phyloP scores from a whole-genome alignment of 495 filamentous ascomycete species.

The Daldinia caldariorum region DNA sequence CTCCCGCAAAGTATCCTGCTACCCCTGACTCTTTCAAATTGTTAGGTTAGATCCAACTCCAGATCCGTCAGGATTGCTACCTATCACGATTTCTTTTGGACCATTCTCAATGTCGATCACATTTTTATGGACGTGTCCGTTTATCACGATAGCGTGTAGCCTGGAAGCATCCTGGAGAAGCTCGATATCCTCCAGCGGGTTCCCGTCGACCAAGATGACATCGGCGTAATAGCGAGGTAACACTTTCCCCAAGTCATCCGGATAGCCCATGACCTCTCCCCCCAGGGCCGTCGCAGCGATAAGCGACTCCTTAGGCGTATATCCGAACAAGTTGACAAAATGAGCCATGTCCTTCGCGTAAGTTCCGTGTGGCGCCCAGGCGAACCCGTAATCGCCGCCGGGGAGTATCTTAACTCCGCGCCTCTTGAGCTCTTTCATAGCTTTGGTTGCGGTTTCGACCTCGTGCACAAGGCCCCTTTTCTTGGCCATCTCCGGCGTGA shows the following conservation, averaged over 20 bases:
- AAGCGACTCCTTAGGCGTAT: not conserved
- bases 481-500: constrained; percentile 1
- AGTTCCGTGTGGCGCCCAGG: constrained; percentile 22
- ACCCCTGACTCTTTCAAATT: not conserved
- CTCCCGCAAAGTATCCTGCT: not conserved
- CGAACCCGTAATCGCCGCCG: constrained; percentile 19
- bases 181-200: constrained; percentile 17
- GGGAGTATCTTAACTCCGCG: constrained; percentile 18
- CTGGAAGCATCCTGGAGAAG: constrained; percentile 16
- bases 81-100: not conserved
- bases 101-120: constrained; percentile 2
- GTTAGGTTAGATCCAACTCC: not conserved
- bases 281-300: constrained; percentile 18
- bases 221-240: constrained; percentile 23
- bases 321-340: not conserved
- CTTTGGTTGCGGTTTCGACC: constrained; percentile 8
- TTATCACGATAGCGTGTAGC: constrained; percentile 18
- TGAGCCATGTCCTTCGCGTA: constrained; percentile 13
- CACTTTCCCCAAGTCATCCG: constrained; percentile 14
- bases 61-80: not conserved
- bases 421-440: constrained; percentile 18
- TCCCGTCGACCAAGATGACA: constrained; percentile 20
- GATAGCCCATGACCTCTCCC: constrained; percentile 21
- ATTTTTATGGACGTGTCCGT: constrained; percentile 26
- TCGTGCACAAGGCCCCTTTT: constrained; percentile 9